Evolutionary conservation across 768 basidiomycete species (phyloP), one percentile per base, ranked within the genome.

Genomic region (Trametes cingulata): DNA sequence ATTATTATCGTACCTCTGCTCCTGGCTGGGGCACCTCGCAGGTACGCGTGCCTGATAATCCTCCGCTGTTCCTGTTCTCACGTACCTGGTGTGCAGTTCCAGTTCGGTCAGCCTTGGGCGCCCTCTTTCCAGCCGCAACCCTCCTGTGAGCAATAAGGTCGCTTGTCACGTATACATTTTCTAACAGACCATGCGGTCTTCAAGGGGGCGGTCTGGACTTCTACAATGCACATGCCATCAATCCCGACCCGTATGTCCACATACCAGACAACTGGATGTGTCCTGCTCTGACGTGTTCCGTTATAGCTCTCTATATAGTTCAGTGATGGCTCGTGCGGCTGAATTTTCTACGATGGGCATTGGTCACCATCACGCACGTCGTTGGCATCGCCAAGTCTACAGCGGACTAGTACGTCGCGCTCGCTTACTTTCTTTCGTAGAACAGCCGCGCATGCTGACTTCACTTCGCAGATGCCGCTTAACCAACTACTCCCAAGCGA

Each of bases 361-460:
- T 17, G 83, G 84, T 33, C 71, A 78, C n/a, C 71, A 83, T 57
- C 87, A 88, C 67, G 88, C 90, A 2, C 76, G 76, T 20, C 76
- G 81, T 55, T 88, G 82, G 82, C 87, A 91, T 70, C 75, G 78
- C 49, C 80, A 82, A 17, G 83, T 84, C 10, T 92, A 91, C 67
- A 83, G 83, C 29, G 82, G 82, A 48, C 62, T 82, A 55, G 87
- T 87, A 70, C 48, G 49, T 45, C 33, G 20, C 35, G 43, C 15
- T 19, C 24, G 33, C 29, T 15, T 2, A 7, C 27, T 10, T 9
- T 12, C 39, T 2, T 14, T 15, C 29, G 1, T 10, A n/a, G 6
- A 24, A 13, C 1, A 4, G 24, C 20, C 10, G 13, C 24, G 20
- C 45, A 24, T 46, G 10, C 29, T 22, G 10, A 46, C 22, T 13